Evolutionary conservation across 768 basidiomycete genomes (phyloP).

Genomic region (Leccinellum luteum): DNA sequence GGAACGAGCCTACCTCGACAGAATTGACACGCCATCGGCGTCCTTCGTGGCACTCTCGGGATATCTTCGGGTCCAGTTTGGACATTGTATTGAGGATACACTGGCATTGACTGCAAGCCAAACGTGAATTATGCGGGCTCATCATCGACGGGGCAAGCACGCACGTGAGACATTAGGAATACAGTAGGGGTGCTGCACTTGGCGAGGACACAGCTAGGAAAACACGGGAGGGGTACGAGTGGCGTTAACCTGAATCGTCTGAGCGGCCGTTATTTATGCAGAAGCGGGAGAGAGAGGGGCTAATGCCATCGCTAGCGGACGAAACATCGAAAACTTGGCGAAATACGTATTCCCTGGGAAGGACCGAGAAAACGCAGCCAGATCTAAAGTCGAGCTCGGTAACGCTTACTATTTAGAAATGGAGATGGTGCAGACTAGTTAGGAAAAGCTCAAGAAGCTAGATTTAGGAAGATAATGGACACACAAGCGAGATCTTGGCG

Average conservation of each 20-base stretch:
- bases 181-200: slow-evolving; percentile 1
- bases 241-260: background rate
- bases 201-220: background rate
- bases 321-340: slow-evolving; percentile 28
- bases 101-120: slow-evolving; percentile 11
- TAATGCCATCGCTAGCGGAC: slow-evolving; percentile 20
- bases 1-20: slow-evolving; percentile 50
- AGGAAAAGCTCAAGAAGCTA: slow-evolving; percentile 23
- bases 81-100: slow-evolving; percentile 10
- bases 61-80: slow-evolving; percentile 19
- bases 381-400: slow-evolving; percentile 21
- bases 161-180: slow-evolving; percentile 26
- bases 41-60: slow-evolving; percentile 41
- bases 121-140: background rate
- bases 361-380: slow-evolving; percentile 22
- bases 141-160: slow-evolving; percentile 1
- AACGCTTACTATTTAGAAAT: slow-evolving; percentile 32
- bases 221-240: slow-evolving; percentile 7
- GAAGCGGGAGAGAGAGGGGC: slow-evolving; percentile 10
- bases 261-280: slow-evolving; percentile 31
- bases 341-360: slow-evolving; percentile 34
- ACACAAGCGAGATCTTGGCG: slow-evolving; percentile 8
- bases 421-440: slow-evolving; percentile 16
- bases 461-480: slow-evolving; percentile 24
- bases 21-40: slow-evolving; percentile 72